Conservation (phyloP, 805 yeast species). For the Teunomyces gatunensis region DNA sequence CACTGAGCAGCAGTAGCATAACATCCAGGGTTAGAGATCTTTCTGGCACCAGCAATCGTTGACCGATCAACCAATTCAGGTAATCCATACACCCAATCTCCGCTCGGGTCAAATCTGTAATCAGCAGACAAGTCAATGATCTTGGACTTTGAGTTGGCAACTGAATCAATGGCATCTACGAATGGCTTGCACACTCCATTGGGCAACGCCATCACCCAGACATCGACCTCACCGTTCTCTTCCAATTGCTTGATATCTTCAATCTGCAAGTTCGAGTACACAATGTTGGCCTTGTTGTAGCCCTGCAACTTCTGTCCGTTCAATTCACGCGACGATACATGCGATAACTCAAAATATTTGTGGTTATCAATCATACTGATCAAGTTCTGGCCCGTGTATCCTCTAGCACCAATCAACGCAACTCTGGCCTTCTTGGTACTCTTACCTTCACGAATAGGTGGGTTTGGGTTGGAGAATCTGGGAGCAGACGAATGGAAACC, state of each 20-base stretch:
- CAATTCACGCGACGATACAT: constrained; percentile 94
- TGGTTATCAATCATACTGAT: constrained; percentile 84
- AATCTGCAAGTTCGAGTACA: constrained; percentile 80
- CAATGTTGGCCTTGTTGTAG: constrained; percentile 75
- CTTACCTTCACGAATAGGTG: constrained; percentile 64
- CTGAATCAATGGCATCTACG: constrained; percentile 74
- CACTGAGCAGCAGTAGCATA: constrained; percentile 96
- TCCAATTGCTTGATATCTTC: constrained; percentile 85
- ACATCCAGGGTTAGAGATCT: constrained; percentile 97
- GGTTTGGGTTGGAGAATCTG: constrained; percentile 49
- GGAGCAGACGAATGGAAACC: constrained; percentile 42
- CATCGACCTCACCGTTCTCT: constrained; percentile 73
- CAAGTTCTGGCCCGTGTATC: constrained; percentile 93
- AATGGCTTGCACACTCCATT: constrained; percentile 93
- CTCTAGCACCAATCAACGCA: constrained; percentile 97
- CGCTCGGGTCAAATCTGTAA: constrained; percentile 85
- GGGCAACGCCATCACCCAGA: constrained; percentile 99
- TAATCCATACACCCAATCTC: constrained; percentile 90
- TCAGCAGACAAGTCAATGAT: constrained; percentile 94
- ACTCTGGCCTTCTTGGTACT: constrained; percentile 66
- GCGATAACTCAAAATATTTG: constrained; percentile 81
- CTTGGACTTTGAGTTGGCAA: constrained; percentile 63
- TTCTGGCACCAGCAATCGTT: constrained; percentile 63
- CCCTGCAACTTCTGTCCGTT: constrained; percentile 84
- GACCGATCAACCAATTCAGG: constrained; percentile 84